Conservation (phyloP, 2,329 filamentous ascomycete species). For the Incumbomyces lentus region DNA sequence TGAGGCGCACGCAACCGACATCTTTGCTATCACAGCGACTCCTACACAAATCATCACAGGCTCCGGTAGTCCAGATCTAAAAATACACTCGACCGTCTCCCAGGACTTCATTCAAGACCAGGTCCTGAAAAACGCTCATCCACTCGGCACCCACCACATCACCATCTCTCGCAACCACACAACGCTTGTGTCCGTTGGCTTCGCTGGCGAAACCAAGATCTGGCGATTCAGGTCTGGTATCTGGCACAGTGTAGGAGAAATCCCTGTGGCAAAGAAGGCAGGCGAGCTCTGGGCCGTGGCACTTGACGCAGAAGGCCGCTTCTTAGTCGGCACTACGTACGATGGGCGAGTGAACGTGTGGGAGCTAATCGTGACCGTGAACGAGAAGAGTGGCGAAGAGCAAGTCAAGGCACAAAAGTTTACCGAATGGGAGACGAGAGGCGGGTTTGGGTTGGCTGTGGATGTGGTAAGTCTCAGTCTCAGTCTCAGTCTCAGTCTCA, state of each 20-base stretch:
- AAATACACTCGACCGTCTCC: slow-evolving; percentile 67
- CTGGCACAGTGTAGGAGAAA: slow-evolving; percentile 43
- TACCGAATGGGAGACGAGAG: slow-evolving; percentile 79
- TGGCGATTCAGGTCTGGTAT: slow-evolving; percentile 55
- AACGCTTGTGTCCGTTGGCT: slow-evolving; percentile 72
- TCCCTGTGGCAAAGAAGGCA: slow-evolving; percentile 35
- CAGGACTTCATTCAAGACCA: slow-evolving; percentile 67
- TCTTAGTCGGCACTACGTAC: slow-evolving; percentile 75
- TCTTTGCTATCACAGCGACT: slow-evolving; percentile 74
- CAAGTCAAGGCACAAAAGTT: slow-evolving; percentile 52
- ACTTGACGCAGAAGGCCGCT: slow-evolving; percentile 72
- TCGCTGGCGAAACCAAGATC: slow-evolving; percentile 76
- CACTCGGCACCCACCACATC: slow-evolving; percentile 84
- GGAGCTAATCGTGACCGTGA: slow-evolving; percentile 42
- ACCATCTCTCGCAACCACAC: slow-evolving; percentile 59
- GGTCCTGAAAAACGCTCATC: slow-evolving; percentile 68
- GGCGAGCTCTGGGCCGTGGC: slow-evolving; percentile 81
- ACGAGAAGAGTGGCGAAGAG: slow-evolving; percentile 29
- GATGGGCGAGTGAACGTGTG: slow-evolving; percentile 85
- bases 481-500: no score
- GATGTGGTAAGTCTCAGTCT: slow-evolving; percentile 49
- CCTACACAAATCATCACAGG: slow-evolving; percentile 65
- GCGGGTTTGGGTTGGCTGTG: slow-evolving; percentile 81
- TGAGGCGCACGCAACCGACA: slow-evolving; percentile 72
- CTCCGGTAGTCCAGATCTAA: slow-evolving; percentile 73